Evolutionary conservation across 305 asterid species (phyloP), one percentile per base, ranked within the genome.

Genomic region (Rubia occidens): DNA sequence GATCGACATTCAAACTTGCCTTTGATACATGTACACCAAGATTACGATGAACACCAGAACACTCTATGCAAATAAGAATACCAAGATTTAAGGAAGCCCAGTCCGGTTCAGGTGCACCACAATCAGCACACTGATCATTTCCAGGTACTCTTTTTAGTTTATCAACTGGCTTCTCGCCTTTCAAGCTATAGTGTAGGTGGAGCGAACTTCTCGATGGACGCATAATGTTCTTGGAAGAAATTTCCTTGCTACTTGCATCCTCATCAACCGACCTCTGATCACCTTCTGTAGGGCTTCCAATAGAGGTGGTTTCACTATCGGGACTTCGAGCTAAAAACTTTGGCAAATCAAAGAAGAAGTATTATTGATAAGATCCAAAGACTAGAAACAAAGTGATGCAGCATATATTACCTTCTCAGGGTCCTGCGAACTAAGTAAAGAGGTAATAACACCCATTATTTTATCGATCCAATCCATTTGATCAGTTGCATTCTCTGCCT

Each of bases 391-490:
- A 3, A 54, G 29, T 67, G 53, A 68, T 68, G 72, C 64, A 68
- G 39, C 35, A 32, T 59, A 42, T 67, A 14, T 83, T 83, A 95
- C 99, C 90, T 95, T 85, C 69, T 91, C 99, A 55, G 99, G 96
- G 40, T 87, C 86, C 88, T 95, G 99, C 61, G 96, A 91, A 84
- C 97, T 95, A 81, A 95, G 83, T 73, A 95, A 76, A 62, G 99
- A 95, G 44, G 99, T 97, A 73, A 95, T 91, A 73, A 91, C 98
- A 67, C 99, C 99, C 1, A 97, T 95, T 62, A 95, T 95, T 84
- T 95, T 95, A 85, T 95, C 99, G 66, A 95, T 88, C 99, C 99
- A 95, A 76, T 95, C 99, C 98, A 91, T 88, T 82, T 91, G 99
- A 82, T 95, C 99, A 75, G 87, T 76, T 74, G 96, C 87, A 79